A percentile compares a stretch with the other conserved stretches of the same genome.
Evolutionary conservation across 2,329 filamentous ascomycete species (phyloP).

Genomic region (Neonectria magnoliae): DNA sequence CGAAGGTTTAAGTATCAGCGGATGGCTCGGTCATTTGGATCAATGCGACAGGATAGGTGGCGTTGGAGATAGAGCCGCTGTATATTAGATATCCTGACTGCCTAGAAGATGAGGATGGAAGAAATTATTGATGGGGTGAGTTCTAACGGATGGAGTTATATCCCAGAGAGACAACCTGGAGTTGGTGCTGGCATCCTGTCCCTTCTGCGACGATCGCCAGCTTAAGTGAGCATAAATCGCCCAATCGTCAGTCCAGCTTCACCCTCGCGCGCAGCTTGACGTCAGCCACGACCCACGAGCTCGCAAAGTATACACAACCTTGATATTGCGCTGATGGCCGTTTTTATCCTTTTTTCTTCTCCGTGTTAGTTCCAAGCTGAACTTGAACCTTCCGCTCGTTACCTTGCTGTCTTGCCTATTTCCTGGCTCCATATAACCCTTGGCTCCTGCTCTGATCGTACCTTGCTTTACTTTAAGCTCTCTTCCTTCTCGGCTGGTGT

Average conservation of each 20-base stretch:
- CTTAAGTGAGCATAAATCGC: not conserved
- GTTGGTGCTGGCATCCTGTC: not conserved
- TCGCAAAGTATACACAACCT: not conserved
- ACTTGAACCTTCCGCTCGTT: conserved; percentile 8
- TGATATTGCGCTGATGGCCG: not conserved
- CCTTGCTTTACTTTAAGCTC: not conserved
- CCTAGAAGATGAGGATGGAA: not conserved
- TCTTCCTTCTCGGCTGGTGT: not conserved
- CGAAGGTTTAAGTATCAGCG: no score
- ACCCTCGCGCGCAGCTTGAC: conserved; percentile 5
- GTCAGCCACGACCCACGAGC: not conserved
- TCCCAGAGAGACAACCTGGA: not conserved
- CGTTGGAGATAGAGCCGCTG: not conserved
- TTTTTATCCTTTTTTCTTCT: not conserved
- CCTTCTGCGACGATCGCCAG: conserved; percentile 1
- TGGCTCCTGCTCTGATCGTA: not conserved
- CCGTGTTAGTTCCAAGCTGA: not conserved
- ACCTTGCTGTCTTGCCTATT: not conserved
- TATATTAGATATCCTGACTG: not conserved
- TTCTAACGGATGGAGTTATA: not conserved
- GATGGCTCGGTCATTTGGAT: not conserved
- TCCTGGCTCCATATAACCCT: not conserved
- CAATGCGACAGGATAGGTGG: not conserved
- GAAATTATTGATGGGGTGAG: not conserved
- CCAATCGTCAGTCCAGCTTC: not conserved